Percentiles rank a stretch among this genome's conserved stretches.
These are phyloP conservation scores for Trichosporon sp. DNA, from an alignment of 1,284 basidiomycete genomes.

Conservation along the genomic window DNA sequence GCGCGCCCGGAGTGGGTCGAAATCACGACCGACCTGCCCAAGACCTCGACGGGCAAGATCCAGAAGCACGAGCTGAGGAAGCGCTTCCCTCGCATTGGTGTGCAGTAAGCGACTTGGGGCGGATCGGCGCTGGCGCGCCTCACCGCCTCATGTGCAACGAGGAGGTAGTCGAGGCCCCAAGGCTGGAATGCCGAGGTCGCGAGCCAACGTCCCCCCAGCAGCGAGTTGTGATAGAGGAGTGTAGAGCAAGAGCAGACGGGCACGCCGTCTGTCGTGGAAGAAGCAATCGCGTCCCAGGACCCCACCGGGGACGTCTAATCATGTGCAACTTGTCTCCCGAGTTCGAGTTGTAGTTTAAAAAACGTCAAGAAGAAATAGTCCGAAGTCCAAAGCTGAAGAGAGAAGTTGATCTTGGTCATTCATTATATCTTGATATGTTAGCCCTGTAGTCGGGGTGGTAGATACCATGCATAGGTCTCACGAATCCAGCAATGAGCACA, in stretches of 20 bases:
- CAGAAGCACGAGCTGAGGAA: constrained; percentile 71
- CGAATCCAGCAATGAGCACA: too few relatives aligned
- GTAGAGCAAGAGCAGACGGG: too few relatives aligned
- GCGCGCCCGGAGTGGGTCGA: constrained; percentile 35
- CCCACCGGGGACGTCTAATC: background rate
- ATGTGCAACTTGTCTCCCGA: background rate
- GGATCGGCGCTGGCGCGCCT: background rate
- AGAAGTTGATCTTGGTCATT: background rate
- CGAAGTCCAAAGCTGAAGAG: background rate
- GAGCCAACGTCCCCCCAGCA: too few relatives aligned
- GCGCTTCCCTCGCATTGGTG: constrained; percentile 33
- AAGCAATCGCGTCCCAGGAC: too few relatives aligned
- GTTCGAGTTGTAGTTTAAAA: background rate
- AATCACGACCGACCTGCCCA: constrained; percentile 65
- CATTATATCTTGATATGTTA: background rate
- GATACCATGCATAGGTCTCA: background rate
- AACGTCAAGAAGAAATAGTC: background rate
- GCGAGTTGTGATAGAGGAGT: too few relatives aligned
- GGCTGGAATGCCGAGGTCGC: too few relatives aligned
- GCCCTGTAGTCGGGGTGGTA: background rate
- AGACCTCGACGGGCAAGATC: constrained; percentile 85
- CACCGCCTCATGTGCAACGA: background rate
- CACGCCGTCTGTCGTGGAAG: too few relatives aligned
- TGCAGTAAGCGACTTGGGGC: background rate
- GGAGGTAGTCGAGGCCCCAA: too few relatives aligned